phyloP scores from a whole-genome alignment of 2,329 filamentous ascomycete genomes.

The Fusarium kyushuense region DNA sequence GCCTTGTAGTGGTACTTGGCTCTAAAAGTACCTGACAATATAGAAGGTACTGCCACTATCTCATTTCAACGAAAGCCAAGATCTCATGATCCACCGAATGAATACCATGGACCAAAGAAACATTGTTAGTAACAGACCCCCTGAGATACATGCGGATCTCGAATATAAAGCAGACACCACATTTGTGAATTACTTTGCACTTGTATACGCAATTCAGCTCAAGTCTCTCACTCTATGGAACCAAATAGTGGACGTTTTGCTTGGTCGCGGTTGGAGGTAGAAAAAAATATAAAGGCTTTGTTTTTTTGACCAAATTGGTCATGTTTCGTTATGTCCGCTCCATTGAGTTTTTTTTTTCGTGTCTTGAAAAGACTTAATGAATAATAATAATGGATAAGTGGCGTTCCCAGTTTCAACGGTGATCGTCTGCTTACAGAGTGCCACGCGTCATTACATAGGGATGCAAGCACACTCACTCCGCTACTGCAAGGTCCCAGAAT shows the following conservation, averaged over 20 bases:
- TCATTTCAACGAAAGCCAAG: no score
- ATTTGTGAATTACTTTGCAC: not conserved
- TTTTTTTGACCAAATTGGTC: slow-evolving; percentile 2
- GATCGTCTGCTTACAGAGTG: slow-evolving; percentile 31
- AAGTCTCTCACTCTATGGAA: not conserved
- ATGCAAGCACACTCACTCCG: slow-evolving; percentile 26
- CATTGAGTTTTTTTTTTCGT: slow-evolving; percentile 30
- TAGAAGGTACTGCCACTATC: not conserved
- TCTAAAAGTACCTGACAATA: not conserved
- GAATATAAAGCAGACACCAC: not conserved
- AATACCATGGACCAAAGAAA: not conserved
- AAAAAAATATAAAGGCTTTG: not conserved
- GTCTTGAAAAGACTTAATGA: slow-evolving; percentile 24
- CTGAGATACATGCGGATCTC: not conserved
- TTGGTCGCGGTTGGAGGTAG: slow-evolving; percentile 10
- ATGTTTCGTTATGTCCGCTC: slow-evolving; percentile 31
- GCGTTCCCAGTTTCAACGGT: slow-evolving; percentile 28
- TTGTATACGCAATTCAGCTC: not conserved
- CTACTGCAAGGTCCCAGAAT: slow-evolving; percentile 38
- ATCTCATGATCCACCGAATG: slow-evolving; percentile 1
- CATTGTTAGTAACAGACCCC: not conserved
- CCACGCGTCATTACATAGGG: slow-evolving; percentile 34
- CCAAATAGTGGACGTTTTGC: no score
- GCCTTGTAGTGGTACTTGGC: slow-evolving; percentile 1
- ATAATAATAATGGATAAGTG: slow-evolving; percentile 34